These are phyloP conservation scores for Saksenaea vasiformis DNA, from an alignment of 371 early-diverging fungal species.

Conservation along the genomic window DNA sequence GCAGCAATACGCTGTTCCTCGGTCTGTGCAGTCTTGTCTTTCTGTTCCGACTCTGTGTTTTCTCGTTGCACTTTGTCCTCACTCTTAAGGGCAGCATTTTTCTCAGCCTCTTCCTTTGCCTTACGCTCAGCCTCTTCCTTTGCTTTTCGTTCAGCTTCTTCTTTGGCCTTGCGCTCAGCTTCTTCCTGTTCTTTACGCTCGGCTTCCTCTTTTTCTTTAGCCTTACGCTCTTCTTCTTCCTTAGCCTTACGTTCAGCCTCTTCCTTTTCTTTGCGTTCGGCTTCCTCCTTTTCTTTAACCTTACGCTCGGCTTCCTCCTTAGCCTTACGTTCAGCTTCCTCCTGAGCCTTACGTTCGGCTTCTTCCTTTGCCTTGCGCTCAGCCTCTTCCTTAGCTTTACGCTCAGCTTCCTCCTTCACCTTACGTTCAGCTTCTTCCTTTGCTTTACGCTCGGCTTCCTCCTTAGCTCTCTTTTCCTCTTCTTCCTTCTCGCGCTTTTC, in stretches of 20 bases:
- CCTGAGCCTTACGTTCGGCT: constrained; percentile 28
- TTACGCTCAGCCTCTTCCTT: constrained; percentile 11
- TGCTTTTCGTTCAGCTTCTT: constrained; percentile 11
- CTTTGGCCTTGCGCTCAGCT: constrained; percentile 14
- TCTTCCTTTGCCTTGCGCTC: constrained; percentile 38
- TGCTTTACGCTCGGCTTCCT: constrained; percentile 45
- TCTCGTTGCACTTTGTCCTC: constrained; percentile 17
- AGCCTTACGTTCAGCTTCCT: constrained; percentile 41
- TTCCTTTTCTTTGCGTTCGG: constrained; percentile 30
- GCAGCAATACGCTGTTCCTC: constrained; percentile 37
- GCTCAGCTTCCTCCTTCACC: constrained; percentile 37
- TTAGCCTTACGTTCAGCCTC: constrained; percentile 39
- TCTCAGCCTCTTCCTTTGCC: constrained; percentile 21
- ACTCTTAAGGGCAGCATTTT: constrained; percentile 22
- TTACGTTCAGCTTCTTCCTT: constrained; percentile 37
- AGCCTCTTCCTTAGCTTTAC: constrained; percentile 37
- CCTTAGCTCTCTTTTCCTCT: constrained; percentile 44
- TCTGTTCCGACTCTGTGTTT: constrained; percentile 18
- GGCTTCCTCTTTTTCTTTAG: constrained; percentile 34
- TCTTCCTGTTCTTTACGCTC: constrained; percentile 40
- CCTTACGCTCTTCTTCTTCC: constrained; percentile 34
- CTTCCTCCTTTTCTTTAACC: constrained; percentile 12
- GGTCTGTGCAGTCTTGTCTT: constrained; percentile 19
- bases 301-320: constrained; percentile 33
- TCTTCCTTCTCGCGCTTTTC: constrained; percentile 47